Conservation (phyloP, 2,329 filamentous ascomycete genomes). For the Fusarium succisae region DNA sequence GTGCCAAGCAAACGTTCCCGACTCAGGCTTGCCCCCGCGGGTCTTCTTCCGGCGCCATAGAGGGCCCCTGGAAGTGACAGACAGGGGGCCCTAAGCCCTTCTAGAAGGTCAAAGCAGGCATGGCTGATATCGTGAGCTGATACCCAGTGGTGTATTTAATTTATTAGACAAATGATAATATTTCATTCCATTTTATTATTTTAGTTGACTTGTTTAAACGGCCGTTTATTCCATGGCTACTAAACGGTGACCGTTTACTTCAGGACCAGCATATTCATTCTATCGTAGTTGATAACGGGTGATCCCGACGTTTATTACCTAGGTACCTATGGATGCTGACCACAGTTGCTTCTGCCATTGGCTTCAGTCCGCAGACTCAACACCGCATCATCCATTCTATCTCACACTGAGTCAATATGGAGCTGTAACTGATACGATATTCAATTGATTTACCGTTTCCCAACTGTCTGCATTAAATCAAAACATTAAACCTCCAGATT, state of each 20-base stretch:
- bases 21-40: slow-evolving; percentile 34
- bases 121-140: slow-evolving; percentile 8
- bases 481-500: background rate
- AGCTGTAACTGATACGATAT: background rate
- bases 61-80: slow-evolving; percentile 31
- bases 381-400: background rate
- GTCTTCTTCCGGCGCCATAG: slow-evolving; percentile 34
- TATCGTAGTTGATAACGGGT: background rate
- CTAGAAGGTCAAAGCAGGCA: slow-evolving; percentile 41
- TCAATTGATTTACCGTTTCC: slow-evolving; percentile 5
- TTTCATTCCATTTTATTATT: slow-evolving; percentile 24
- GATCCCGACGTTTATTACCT: background rate
- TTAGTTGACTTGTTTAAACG: slow-evolving; percentile 27
- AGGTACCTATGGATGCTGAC: background rate
- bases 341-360: background rate
- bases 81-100: slow-evolving; percentile 28
- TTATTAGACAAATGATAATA: slow-evolving; percentile 23
- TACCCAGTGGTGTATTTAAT: slow-evolving; percentile 29
- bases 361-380: background rate
- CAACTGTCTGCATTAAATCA: background rate
- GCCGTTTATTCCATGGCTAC: slow-evolving; percentile 13
- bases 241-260: slow-evolving; percentile 35
- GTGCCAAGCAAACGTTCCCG: slow-evolving; percentile 25
- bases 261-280: background rate
- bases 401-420: background rate